Percentiles rank a stretch among this genome's conserved stretches.
Evolutionary conservation across 2,329 filamentous ascomycete genomes (phyloP).

Genomic region (Xylaria sp.): DNA sequence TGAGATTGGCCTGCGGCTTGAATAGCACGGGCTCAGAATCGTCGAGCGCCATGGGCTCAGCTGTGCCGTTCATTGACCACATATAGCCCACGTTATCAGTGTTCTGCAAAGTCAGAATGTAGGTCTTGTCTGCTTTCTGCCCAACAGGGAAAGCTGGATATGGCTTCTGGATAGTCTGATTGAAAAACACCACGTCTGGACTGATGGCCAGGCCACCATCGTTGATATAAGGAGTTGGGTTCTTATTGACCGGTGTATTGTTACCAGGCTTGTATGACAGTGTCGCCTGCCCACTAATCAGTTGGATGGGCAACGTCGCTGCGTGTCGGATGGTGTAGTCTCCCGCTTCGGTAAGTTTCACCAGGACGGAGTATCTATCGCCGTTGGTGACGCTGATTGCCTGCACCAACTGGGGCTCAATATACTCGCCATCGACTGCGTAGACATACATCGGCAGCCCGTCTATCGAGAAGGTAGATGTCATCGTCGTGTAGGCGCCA

Average conservation of each 20-base stretch:
- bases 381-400: slow-evolving; percentile 62
- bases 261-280: slow-evolving; percentile 10
- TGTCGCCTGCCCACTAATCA: slow-evolving; percentile 24
- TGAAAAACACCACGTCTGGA: background rate
- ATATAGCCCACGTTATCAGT: background rate
- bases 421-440: slow-evolving; percentile 65
- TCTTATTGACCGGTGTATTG: background rate
- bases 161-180: background rate
- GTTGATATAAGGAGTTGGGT: background rate
- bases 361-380: slow-evolving; percentile 63
- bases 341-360: slow-evolving; percentile 59
- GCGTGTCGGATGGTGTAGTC: slow-evolving; percentile 67
- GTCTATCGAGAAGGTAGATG: slow-evolving; percentile 61
- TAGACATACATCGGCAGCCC: slow-evolving; percentile 65
- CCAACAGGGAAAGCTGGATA: background rate
- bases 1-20: background rate
- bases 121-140: slow-evolving; percentile 1
- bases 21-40: background rate
- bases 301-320: slow-evolving; percentile 11
- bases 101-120: background rate
- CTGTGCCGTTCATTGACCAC: slow-evolving; percentile 3
- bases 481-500: slow-evolving; percentile 60
- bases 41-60: background rate
- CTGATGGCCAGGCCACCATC: background rate
- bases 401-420: slow-evolving; percentile 62